Conservation (phyloP, 1,284 basidiomycete species). For the Trichosporon sp. region DNA sequence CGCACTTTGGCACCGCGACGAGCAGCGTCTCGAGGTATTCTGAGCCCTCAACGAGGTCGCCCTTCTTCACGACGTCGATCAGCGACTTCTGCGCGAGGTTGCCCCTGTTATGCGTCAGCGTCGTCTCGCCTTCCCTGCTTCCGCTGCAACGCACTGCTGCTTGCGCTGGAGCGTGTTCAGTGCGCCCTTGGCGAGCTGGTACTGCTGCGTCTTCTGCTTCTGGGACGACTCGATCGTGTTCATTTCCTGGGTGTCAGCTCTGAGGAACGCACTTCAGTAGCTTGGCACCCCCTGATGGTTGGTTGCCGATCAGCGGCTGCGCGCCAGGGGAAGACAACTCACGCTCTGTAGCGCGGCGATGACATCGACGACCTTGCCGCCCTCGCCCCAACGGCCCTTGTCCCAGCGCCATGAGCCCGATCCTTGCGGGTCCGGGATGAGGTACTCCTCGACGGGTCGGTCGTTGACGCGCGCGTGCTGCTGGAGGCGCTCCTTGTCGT, state of each 20-base stretch:
- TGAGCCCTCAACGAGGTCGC: slow-evolving; percentile 70
- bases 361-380: slow-evolving; percentile 72
- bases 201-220: slow-evolving; percentile 84
- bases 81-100: slow-evolving; percentile 87
- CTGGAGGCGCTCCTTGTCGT: slow-evolving; percentile 73
- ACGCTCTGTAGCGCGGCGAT: slow-evolving; percentile 57
- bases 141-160: slow-evolving; percentile 63
- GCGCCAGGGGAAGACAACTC: not conserved
- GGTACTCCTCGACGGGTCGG: slow-evolving; percentile 71
- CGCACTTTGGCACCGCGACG: slow-evolving; percentile 88
- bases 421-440: slow-evolving; percentile 47
- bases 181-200: slow-evolving; percentile 90
- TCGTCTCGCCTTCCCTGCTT: slow-evolving; percentile 4
- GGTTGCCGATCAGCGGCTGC: not conserved
- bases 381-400: slow-evolving; percentile 75
- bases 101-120: slow-evolving; percentile 59
- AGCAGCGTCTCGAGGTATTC: slow-evolving; percentile 92
- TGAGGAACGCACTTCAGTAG: not conserved
- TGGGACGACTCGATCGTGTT: slow-evolving; percentile 80
- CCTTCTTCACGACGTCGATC: slow-evolving; percentile 75
- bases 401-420: slow-evolving; percentile 69
- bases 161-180: slow-evolving; percentile 91
- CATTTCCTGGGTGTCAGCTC: slow-evolving; percentile 63
- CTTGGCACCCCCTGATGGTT: not conserved
- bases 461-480: slow-evolving; percentile 78